These are phyloP conservation scores for Candida gigantensis DNA, from an alignment of 1,139 yeast genomes.

Conservation along the genomic window DNA sequence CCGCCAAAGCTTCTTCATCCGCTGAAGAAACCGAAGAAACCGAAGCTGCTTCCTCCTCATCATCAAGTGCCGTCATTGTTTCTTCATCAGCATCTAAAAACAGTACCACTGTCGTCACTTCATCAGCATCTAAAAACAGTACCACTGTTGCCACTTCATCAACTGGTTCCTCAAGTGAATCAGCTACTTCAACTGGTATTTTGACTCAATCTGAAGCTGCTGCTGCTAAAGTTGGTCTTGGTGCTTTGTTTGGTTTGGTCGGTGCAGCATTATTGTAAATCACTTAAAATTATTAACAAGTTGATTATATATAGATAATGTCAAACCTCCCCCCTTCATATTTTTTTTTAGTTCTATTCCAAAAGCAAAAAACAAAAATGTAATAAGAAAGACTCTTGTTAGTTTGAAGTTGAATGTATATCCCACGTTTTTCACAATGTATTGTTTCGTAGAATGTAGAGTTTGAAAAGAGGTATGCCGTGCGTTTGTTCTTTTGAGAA, in stretches of 20 bases:
- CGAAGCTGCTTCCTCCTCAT: slow-evolving; percentile 2
- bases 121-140: slow-evolving; percentile 8
- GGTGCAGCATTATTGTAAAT: slow-evolving; percentile 52
- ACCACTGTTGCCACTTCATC: slow-evolving; percentile 10
- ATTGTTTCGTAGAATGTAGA: too few relatives aligned
- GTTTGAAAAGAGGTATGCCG: too few relatives aligned
- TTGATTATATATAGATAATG: too few relatives aligned
- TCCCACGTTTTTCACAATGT: too few relatives aligned
- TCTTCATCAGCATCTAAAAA: slow-evolving; percentile 8
- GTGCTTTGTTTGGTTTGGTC: slow-evolving; percentile 47
- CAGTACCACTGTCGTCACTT: slow-evolving; percentile 9
- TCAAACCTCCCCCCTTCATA: too few relatives aligned
- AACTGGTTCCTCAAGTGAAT: slow-evolving; percentile 15
- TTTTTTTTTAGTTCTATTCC: not conserved
- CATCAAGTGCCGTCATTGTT: slow-evolving; percentile 2
- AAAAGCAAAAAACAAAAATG: not conserved
- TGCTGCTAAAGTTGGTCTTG: slow-evolving; percentile 43
- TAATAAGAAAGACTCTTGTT: too few relatives aligned
- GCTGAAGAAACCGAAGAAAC: slow-evolving; percentile 4
- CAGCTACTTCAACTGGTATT: slow-evolving; percentile 17
- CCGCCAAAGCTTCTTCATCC: slow-evolving; percentile 8
- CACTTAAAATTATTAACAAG: too few relatives aligned
- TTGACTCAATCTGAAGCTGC: slow-evolving; percentile 18
- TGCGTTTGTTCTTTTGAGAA: too few relatives aligned
- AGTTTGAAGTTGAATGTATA: too few relatives aligned